Evolutionary conservation across 495 filamentous ascomycete species (phyloP), one percentile per base, ranked within the genome.

Genomic region (Aspergillus panamensis): DNA sequence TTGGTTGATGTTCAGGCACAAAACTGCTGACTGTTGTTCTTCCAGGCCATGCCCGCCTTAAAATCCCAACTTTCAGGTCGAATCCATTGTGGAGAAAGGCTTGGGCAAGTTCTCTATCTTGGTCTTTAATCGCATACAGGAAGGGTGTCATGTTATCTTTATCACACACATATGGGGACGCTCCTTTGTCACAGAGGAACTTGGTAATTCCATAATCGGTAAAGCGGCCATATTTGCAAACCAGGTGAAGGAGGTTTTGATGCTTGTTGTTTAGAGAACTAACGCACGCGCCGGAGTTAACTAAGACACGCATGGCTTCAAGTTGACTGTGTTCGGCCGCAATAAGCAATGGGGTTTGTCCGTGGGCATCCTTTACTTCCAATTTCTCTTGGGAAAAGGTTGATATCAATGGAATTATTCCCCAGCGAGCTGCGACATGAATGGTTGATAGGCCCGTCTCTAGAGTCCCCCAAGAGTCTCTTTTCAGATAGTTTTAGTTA

Each of bases 381-480:
- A 19, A 10, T 48, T 48, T 48, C 12, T 48, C 44, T 48, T 9
- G 44, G 12, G 44, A 48, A 10, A 48, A 17, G 16, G 13, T 13
- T 12, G 31, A 20, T 10, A 52, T 20, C 19, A 52, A 7, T 39
- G 8, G 49, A 12, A 20, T 14, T 10, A 61, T 61, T 12, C 53
- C 58, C 52, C 53, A 61, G 5, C 13, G 53, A 43, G 53, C 58
- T 37, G 53, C 58, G 20, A 57, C 45, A 51, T 61, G 58, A 16
- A 61, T 16, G 16, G 17, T 8, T 6, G 40, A 44, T 8, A 44
- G 16, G 13, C 40, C 40, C 7, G 8, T 8, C 12, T 44, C 40
- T 20, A 44, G 16, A 49, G n/a, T 4, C 1, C 30, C 21, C 8
- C 16, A 16, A 44, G 40, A 12, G 10, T n/a, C 9, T 39, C 35